Conservation (phyloP, 805 yeast species). For the Nakazawaea laoshanensis region DNA sequence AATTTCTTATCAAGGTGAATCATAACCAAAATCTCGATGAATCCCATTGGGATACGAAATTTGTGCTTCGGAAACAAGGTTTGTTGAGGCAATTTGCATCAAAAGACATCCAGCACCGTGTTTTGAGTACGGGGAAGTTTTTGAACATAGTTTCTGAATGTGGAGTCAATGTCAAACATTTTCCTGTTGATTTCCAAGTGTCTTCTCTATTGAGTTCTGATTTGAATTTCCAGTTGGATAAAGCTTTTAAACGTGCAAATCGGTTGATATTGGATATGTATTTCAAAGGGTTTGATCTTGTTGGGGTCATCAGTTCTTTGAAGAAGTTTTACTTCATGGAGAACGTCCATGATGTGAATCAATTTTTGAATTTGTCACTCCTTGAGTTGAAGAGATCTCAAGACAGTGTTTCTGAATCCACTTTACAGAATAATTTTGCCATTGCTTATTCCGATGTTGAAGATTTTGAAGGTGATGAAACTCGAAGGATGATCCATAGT, state of each 20-base stretch:
- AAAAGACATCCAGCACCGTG: conserved; percentile 47
- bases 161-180: conserved; percentile 28
- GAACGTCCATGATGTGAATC: conserved; percentile 40
- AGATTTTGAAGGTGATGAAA: not conserved
- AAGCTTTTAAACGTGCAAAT: conserved; percentile 65
- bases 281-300: conserved; percentile 51
- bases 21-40: conserved; percentile 21
- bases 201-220: conserved; percentile 23
- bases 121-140: conserved; percentile 79
- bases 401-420: conserved; percentile 18
- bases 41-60: conserved; percentile 69
- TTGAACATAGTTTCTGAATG: conserved; percentile 64
- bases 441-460: conserved; percentile 14
- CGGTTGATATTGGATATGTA: conserved; percentile 46
- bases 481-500: conserved; percentile 14
- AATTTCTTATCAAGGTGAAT: conserved; percentile 59
- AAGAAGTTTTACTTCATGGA: conserved; percentile 52
- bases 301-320: conserved; percentile 35
- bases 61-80: conserved; percentile 66
- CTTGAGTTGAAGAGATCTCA: conserved; percentile 39
- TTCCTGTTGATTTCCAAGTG: conserved; percentile 14
- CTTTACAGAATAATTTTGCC: conserved; percentile 23
- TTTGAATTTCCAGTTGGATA: conserved; percentile 46
- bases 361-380: conserved; percentile 41
- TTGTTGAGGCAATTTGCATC: conserved; percentile 55